phyloP scores from a whole-genome alignment of 1,284 basidiomycete species.

The Trichosporon faecale region DNA sequence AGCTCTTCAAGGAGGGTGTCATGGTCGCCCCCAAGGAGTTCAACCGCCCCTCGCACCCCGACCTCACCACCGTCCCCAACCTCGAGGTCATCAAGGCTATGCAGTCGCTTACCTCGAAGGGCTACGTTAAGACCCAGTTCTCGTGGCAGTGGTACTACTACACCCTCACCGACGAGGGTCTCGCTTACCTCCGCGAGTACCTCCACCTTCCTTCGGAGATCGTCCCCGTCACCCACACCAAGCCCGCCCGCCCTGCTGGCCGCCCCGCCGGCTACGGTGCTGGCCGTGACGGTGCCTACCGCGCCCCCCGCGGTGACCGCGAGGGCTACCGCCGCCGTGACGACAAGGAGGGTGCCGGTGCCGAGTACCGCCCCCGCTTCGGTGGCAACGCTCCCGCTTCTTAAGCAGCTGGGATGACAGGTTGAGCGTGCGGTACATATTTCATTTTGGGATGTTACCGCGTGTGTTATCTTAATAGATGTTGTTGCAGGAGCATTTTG shows the following conservation, averaged over 20 bases:
- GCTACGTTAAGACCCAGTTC: constrained; percentile 97
- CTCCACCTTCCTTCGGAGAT: constrained; percentile 90
- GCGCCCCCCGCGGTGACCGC: constrained; percentile 73
- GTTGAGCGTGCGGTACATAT: constrained; percentile 8
- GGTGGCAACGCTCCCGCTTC: constrained; percentile 8
- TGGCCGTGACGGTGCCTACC: constrained; percentile 63
- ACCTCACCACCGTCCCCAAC: constrained; percentile 88
- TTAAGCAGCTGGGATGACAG: constrained; percentile 12
- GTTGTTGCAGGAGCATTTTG: neutral
- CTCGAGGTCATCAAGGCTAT: constrained; percentile 99
- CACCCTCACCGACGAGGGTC: constrained; percentile 87
- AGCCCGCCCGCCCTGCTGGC: constrained; percentile 68
- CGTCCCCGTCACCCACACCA: constrained; percentile 93
- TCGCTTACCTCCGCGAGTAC: constrained; percentile 92
- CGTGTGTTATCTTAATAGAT: neutral
- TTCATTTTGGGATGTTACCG: neutral
- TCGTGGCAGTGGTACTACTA: constrained; percentile 97
- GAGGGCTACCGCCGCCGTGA: constrained; percentile 68
- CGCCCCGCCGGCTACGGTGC: constrained; percentile 63
- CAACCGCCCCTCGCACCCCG: constrained; percentile 95
- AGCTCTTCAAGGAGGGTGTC: constrained; percentile 99
- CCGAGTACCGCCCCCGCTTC: constrained; percentile 67
- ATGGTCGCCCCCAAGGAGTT: constrained; percentile 99
- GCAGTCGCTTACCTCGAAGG: constrained; percentile 94
- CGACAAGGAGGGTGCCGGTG: constrained; percentile 63